Conservation (phyloP, 2,329 filamentous ascomycete species). For the Trichoderma gracile region DNA sequence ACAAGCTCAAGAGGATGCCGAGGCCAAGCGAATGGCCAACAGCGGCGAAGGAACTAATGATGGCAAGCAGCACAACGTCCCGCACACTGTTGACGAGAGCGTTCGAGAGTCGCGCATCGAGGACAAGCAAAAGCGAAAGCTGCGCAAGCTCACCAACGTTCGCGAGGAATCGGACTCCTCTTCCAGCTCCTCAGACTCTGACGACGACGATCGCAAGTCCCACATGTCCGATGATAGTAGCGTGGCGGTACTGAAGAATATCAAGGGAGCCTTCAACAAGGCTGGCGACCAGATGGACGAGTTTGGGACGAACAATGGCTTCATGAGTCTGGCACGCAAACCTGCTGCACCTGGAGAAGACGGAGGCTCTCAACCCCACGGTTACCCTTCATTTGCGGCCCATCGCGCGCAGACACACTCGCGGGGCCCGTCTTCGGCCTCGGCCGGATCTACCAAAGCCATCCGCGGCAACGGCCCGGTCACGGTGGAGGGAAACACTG, state of each 20-base stretch:
- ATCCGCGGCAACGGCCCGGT: conserved; percentile 19
- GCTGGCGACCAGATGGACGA: conserved; percentile 54
- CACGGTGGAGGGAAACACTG: conserved; percentile 48
- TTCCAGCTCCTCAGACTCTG: conserved; percentile 5
- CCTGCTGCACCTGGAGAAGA: conserved; percentile 29
- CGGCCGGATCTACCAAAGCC: conserved; percentile 42
- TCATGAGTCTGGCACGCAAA: conserved; percentile 35
- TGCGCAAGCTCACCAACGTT: conserved; percentile 1
- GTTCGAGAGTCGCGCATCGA: conserved; percentile 44
- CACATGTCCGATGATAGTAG: conserved; percentile 31
- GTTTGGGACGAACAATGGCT: conserved; percentile 58
- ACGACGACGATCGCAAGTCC: not conserved
- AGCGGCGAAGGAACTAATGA: conserved; percentile 51
- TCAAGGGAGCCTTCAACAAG: conserved; percentile 48
- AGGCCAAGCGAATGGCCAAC: conserved; percentile 53
- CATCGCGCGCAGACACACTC: conserved; percentile 38
- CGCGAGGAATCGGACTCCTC: conserved; percentile 16
- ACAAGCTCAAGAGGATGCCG: conserved; percentile 50
- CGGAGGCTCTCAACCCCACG: conserved; percentile 26
- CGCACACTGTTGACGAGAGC: conserved; percentile 52
- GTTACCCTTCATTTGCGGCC: conserved; percentile 37
- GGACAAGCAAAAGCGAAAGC: not conserved
- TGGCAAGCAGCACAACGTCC: conserved; percentile 55
- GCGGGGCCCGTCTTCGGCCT: conserved; percentile 41
- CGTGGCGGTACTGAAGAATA: conserved; percentile 44